Evolutionary conservation across 345 rosid species (phyloP).

Genomic region (Laguncularia racemosa): DNA sequence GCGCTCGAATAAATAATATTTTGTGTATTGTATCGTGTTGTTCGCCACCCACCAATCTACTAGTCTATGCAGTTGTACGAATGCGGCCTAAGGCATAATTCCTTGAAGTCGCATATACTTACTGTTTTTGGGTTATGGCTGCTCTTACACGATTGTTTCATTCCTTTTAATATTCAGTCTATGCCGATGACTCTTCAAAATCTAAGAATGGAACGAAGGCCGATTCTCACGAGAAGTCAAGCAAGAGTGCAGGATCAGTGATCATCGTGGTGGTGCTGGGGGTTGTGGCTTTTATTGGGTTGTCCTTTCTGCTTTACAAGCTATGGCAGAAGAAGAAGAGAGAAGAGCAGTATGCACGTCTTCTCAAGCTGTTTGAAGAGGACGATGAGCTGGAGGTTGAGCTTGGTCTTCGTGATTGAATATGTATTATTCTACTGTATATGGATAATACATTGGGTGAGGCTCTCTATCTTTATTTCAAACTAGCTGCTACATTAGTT

Average conservation of each 20-base stretch:
- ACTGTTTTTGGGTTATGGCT: too few species aligned
- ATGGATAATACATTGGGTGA: conserved; percentile 22
- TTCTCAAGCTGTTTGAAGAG: conserved; percentile 91
- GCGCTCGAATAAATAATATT: too few species aligned
- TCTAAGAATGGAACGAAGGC: conserved; percentile 28
- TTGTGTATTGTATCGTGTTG: too few species aligned
- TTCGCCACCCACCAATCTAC: too few species aligned
- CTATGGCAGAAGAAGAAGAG: conserved; percentile 96
- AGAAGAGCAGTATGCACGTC: conserved; percentile 93
- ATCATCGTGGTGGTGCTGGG: conserved; percentile 40
- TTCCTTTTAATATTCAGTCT: conserved; percentile 31
- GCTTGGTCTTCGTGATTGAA: conserved; percentile 83
- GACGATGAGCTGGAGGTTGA: conserved; percentile 98
- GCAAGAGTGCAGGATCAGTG: conserved; percentile 37
- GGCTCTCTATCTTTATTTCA: conserved; percentile 3
- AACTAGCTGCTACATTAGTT: too few species aligned
- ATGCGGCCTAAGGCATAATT: too few species aligned
- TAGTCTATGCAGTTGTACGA: too few species aligned
- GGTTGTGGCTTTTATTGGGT: conserved; percentile 39
- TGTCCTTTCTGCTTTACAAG: conserved; percentile 67
- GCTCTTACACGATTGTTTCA: not conserved
- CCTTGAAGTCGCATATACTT: too few species aligned
- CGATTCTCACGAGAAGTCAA: conserved; percentile 35
- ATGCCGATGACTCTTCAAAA: conserved; percentile 37
- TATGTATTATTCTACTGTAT: conserved; percentile 3